Evolutionary conservation across 2,329 filamentous ascomycete genomes (phyloP), one percentile per base, ranked within the genome.

Genomic region (Phialocephala sp.): DNA sequence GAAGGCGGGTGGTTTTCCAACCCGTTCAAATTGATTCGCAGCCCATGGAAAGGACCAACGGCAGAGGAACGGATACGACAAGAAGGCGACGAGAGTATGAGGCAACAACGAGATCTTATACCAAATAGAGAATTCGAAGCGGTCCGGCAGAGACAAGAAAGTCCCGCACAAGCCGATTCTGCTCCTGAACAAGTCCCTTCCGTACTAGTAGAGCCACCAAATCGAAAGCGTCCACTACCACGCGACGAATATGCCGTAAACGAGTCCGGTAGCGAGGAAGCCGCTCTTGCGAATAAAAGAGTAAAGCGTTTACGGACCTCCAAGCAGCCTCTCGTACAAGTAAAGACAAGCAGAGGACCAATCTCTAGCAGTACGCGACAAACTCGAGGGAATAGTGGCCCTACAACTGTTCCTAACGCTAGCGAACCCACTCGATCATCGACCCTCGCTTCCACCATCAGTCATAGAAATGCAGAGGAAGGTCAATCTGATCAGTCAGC

Each of bases 261-360:
- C 12, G 66, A 62, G 9, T 39, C 59, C 6, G 37, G 59, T 39
- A 43, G 8, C 6, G 37, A 62, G 24, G 35, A 15, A 5, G n/a
- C 32, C 15, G 39, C 45, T 56, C 15, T 15, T 20, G 4, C 37
- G 15, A 36, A 35, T 15, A 52, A 62, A 8, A 32, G 52, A 36
- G 18, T 54, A 12, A 58, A 20, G 18, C 39, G 20, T 18, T 32
- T 15, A 27, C 22, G 37, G 8, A 60, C 32, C 24, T 14, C 45
- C 12, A 63, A 61, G 24, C 8, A 45, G 27, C 22, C 47, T 2
- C 36, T 66, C 8, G 20, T 58, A 20, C 36, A 45, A 32, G 55
- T 63, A 8, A 66, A 61, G 45, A 60, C 58, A 37, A 57, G 12
- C 36, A 54, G 18, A 54, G 50, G 24, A 22, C 27, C 24, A 18